Percentiles rank a stretch among this genome's conserved stretches.
These are phyloP conservation scores for Bocquillonia castaneifolia DNA, from an alignment of 441 rosid species.

Conservation along the genomic window DNA sequence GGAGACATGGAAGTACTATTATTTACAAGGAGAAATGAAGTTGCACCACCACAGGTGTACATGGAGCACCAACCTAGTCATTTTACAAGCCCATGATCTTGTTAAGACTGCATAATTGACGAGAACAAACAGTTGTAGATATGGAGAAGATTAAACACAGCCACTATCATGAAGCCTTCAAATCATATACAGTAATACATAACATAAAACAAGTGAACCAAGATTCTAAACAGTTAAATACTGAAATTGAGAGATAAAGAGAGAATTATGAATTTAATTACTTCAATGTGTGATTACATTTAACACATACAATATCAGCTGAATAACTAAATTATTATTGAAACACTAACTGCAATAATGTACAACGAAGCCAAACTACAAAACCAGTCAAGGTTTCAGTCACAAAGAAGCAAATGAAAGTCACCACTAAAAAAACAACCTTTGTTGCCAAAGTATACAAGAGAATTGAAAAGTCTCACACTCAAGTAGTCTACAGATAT, in stretches of 20 bases:
- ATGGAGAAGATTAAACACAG: neutral
- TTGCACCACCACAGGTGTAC: neutral
- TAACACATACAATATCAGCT: neutral
- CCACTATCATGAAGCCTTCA: neutral
- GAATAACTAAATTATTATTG: slow-evolving; percentile 41
- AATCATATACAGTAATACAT: too few species aligned
- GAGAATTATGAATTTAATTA: neutral
- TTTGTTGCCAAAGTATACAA: slow-evolving; percentile 57
- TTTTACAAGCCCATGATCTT: neutral
- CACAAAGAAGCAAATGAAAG: slow-evolving; percentile 36
- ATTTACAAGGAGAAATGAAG: neutral
- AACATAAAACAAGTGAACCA: neutral
- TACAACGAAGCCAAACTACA: slow-evolving; percentile 48
- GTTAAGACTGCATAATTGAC: neutral
- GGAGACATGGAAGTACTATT: too few species aligned
- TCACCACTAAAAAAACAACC: slow-evolving; percentile 52
- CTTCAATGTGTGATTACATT: neutral
- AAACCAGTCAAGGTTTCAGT: slow-evolving; percentile 47
- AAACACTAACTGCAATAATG: slow-evolving; percentile 50
- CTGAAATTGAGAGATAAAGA: neutral
- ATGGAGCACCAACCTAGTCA: neutral
- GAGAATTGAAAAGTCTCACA: slow-evolving; percentile 46
- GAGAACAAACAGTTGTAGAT: neutral
- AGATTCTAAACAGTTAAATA: too few species aligned
- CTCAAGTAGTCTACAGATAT: slow-evolving; percentile 55